Percentiles rank a stretch among this genome's conserved stretches.
Evolutionary conservation across 2,329 filamentous ascomycete species (phyloP).

Genomic region (Alternaria postmessia): DNA sequence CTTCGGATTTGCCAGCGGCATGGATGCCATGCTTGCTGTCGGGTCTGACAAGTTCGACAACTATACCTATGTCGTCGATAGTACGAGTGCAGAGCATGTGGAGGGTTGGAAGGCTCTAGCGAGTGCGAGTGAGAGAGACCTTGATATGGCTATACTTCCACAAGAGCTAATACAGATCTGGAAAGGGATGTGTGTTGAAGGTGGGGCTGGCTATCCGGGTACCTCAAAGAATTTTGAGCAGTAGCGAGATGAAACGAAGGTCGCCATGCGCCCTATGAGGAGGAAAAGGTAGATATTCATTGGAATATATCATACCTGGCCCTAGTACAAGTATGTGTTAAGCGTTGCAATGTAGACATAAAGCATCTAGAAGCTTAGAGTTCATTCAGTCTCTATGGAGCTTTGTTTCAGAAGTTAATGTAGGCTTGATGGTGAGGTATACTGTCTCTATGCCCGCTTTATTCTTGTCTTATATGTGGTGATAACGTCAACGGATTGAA

Average conservation of each 20-base stretch:
- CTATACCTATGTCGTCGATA: slow-evolving; percentile 5
- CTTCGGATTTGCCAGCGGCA: slow-evolving; percentile 16
- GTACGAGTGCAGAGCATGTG: neutral
- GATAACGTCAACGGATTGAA: no score
- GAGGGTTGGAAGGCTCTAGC: slow-evolving; percentile 4
- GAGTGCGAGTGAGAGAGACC: neutral
- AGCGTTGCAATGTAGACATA: no score
- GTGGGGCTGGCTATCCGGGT: neutral
- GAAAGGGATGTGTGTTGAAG: neutral
- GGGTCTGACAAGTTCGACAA: slow-evolving; percentile 18
- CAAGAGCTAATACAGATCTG: slow-evolving; percentile 4
- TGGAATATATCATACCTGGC: no score
- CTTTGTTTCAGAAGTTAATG: no score
- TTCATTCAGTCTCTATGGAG: no score
- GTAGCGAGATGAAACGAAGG: neutral
- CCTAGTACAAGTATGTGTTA: no score
- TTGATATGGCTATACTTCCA: neutral
- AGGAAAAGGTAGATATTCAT: no score
- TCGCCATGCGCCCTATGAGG: neutral
- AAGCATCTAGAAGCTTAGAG: no score
- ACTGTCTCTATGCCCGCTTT: no score
- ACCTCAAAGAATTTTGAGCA: neutral
- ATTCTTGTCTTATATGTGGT: no score
- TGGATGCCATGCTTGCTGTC: slow-evolving; percentile 15
- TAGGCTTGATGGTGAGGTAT: no score